Conservation (phyloP, 2,329 filamentous ascomycete species). For the Calonectria pseudoreteaudii region DNA sequence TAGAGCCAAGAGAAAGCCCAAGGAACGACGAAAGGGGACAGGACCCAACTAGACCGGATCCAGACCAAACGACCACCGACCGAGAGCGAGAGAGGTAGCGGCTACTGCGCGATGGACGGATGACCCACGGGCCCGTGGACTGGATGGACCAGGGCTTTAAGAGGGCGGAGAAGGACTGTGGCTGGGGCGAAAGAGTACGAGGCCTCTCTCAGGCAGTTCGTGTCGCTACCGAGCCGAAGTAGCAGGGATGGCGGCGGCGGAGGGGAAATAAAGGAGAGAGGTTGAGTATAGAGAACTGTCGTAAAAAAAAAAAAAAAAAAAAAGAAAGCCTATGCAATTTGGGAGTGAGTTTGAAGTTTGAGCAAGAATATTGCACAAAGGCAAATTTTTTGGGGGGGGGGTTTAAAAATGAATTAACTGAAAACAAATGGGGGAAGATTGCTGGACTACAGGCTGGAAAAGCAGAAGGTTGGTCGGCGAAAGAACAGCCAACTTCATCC, state of each 20-base stretch:
- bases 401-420: background rate
- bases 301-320: background rate
- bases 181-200: slow-evolving; percentile 23
- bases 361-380: background rate
- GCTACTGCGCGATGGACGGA: slow-evolving; percentile 23
- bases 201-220: slow-evolving; percentile 22
- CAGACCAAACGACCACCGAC: slow-evolving; percentile 9
- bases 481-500: background rate
- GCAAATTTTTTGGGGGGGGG: too few species aligned
- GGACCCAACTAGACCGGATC: slow-evolving; percentile 8
- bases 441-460: background rate
- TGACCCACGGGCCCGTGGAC: slow-evolving; percentile 14
- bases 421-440: background rate
- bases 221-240: slow-evolving; percentile 15
- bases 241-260: background rate
- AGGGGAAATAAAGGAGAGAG: background rate
- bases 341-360: background rate
- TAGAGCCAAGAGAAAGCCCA: slow-evolving; percentile 14
- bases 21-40: background rate
- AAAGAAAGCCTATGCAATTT: background rate
- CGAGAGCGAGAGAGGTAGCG: slow-evolving; percentile 7
- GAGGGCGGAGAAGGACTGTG: slow-evolving; percentile 24
- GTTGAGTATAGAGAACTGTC: background rate
- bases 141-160: slow-evolving; percentile 19
- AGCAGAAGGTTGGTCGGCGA: background rate